Conservation (phyloP, 2,329 filamentous ascomycete genomes). For the Scytalidium lignicola region DNA sequence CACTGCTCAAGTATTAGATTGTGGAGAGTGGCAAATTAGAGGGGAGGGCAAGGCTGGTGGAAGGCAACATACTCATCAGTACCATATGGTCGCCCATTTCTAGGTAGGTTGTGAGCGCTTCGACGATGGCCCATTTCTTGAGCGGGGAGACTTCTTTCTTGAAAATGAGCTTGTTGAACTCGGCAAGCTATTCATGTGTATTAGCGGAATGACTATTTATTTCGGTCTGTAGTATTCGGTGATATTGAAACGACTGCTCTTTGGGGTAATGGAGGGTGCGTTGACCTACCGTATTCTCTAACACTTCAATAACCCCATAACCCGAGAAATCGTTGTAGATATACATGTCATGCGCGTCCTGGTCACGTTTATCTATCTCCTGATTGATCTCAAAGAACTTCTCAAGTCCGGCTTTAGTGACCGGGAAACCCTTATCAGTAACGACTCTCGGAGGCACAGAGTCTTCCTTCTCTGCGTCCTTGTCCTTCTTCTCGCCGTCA, state of each 20-base stretch:
- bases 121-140: conserved; percentile 17
- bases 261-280: not conserved
- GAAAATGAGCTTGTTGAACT: conserved; percentile 12
- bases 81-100: conserved; percentile 5
- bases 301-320: conserved; percentile 11
- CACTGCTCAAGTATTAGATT: conserved; percentile 3
- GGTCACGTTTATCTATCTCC: conserved; percentile 13
- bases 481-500: not conserved
- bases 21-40: no score
- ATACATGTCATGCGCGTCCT: conserved; percentile 11
- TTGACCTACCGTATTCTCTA: conserved; percentile 12
- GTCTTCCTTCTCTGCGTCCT: conserved; percentile 1
- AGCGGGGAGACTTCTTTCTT: conserved; percentile 13
- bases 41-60: no score
- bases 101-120: conserved; percentile 11
- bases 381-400: conserved; percentile 2
- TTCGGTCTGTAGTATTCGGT: not conserved
- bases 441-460: not conserved
- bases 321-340: conserved; percentile 19
- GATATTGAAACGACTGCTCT: not conserved
- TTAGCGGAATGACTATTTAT: conserved; percentile 1
- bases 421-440: conserved; percentile 2
- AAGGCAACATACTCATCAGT: conserved; percentile 8
- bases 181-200: conserved; percentile 2
- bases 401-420: conserved; percentile 3